These are phyloP conservation scores for Mortierella sp. DNA, from an alignment of 371 early-diverging fungal species.

Conservation along the genomic window DNA sequence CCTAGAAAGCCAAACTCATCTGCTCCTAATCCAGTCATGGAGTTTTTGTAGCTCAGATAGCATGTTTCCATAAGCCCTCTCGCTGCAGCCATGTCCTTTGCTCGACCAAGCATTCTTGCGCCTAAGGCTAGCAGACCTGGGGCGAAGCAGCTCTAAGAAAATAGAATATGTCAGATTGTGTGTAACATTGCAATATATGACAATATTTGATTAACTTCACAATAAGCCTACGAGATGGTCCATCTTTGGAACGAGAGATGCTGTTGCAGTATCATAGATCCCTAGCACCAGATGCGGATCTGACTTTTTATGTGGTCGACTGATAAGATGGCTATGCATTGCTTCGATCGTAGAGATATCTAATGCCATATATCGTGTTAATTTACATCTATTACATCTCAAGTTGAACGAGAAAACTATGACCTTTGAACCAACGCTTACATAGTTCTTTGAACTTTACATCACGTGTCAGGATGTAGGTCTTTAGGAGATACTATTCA, in stretches of 20 bases:
- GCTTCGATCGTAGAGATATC: conserved; percentile 62
- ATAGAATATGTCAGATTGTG: background rate
- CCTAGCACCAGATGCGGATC: conserved; percentile 59
- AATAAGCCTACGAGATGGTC: conserved; percentile 62
- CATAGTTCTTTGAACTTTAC: conserved; percentile 59
- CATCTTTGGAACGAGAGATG: conserved; percentile 58
- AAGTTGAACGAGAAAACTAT: background rate
- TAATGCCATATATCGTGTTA: conserved; percentile 12
- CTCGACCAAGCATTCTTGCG: conserved; percentile 59
- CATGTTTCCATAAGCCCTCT: conserved; percentile 70
- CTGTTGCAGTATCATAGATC: conserved; percentile 60
- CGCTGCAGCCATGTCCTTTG: conserved; percentile 62
- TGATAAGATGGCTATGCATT: conserved; percentile 67
- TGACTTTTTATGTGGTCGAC: conserved; percentile 57
- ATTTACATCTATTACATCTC: background rate
- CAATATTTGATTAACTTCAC: background rate
- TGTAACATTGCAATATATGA: too few species aligned
- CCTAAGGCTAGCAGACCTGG: conserved; percentile 80
- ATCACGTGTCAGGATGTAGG: conserved; percentile 67
- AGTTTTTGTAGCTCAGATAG: conserved; percentile 69
- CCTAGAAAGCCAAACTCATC: conserved; percentile 54
- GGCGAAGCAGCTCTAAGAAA: conserved; percentile 70
- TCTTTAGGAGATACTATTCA: conserved; percentile 75
- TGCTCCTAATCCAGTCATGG: conserved; percentile 66
- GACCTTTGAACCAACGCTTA: conserved; percentile 8